Percentiles rank a stretch among this genome's conserved stretches.
Evolutionary conservation across 2,329 filamentous ascomycete species (phyloP).

Genomic region (Pseudocercospora fuligena): DNA sequence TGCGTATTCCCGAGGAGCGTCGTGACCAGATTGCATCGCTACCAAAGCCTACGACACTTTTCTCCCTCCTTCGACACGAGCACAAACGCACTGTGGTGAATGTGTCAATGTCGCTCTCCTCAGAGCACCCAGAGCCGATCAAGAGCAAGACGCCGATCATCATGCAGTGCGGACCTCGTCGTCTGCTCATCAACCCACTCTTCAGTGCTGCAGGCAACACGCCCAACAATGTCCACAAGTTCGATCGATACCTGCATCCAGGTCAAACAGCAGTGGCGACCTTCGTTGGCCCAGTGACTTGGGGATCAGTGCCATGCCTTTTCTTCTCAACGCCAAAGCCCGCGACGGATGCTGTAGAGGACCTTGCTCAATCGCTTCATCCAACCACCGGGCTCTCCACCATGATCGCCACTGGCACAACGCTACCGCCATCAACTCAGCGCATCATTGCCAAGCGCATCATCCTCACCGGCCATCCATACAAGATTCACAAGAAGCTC

Average conservation of each 20-base stretch:
- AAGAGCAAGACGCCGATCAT: constrained; percentile 93
- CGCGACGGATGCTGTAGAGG: constrained; percentile 50
- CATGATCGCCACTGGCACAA: constrained; percentile 85
- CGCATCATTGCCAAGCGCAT: constrained; percentile 92
- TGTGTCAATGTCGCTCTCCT: constrained; percentile 83
- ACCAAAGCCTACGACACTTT: constrained; percentile 70
- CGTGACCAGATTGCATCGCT: constrained; percentile 60
- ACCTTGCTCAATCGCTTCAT: constrained; percentile 38
- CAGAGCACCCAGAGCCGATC: constrained; percentile 74
- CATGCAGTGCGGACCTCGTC: constrained; percentile 85
- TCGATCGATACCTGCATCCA: constrained; percentile 87
- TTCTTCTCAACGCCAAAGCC: constrained; percentile 70
- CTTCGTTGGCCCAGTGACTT: constrained; percentile 88
- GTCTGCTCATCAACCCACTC: constrained; percentile 85
- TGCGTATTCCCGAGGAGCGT: constrained; percentile 56
- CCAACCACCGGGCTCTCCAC: constrained; percentile 53
- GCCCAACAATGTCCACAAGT: constrained; percentile 97
- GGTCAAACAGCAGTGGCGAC: constrained; percentile 87
- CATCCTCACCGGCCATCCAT: constrained; percentile 92
- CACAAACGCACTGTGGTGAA: constrained; percentile 92
- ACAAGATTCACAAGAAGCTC: constrained; percentile 97
- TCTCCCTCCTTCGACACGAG: constrained; percentile 90
- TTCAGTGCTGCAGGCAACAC: constrained; percentile 90
- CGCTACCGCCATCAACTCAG: constrained; percentile 72
- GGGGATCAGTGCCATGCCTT: constrained; percentile 87